phyloP scores from a whole-genome alignment of 2,329 filamentous ascomycete species.

The Penicillium griseofulvum region DNA sequence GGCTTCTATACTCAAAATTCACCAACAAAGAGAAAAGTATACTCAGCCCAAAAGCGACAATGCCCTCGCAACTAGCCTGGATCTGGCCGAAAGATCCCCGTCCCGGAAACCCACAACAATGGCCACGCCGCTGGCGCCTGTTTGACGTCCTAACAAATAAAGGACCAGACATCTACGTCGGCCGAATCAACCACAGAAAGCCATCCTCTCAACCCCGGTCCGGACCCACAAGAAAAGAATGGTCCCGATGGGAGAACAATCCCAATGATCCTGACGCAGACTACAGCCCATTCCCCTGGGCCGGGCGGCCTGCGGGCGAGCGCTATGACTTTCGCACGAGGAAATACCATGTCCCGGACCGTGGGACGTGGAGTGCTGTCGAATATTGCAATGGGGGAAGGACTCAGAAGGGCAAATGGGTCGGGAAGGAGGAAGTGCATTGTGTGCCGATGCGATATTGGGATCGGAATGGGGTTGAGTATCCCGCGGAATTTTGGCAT shows the following conservation, averaged over 20 bases:
- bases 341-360: conserved; percentile 29
- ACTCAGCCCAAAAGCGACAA: neutral
- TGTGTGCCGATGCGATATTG: conserved; percentile 23
- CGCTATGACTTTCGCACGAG: conserved; percentile 36
- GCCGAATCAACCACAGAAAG: conserved; percentile 16
- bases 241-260: conserved; percentile 17
- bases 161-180: conserved; percentile 46
- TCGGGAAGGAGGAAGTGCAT: conserved; percentile 17
- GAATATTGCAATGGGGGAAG: conserved; percentile 26
- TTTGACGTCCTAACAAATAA: conserved; percentile 39
- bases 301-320: conserved; percentile 18
- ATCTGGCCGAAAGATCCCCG: conserved; percentile 42
- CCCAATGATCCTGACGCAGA: neutral
- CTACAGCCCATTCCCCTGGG: conserved; percentile 18
- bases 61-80: conserved; percentile 22
- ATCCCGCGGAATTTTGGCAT: conserved; percentile 23
- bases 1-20: neutral
- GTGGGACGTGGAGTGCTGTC: conserved; percentile 31
- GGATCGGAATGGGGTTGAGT: conserved; percentile 25
- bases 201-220: neutral
- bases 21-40: neutral
- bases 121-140: conserved; percentile 32
- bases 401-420: conserved; percentile 1
- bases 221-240: neutral
- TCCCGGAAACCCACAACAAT: conserved; percentile 31